Conservation (phyloP, 495 filamentous ascomycete species). For the Aspergillus conjunctus region DNA sequence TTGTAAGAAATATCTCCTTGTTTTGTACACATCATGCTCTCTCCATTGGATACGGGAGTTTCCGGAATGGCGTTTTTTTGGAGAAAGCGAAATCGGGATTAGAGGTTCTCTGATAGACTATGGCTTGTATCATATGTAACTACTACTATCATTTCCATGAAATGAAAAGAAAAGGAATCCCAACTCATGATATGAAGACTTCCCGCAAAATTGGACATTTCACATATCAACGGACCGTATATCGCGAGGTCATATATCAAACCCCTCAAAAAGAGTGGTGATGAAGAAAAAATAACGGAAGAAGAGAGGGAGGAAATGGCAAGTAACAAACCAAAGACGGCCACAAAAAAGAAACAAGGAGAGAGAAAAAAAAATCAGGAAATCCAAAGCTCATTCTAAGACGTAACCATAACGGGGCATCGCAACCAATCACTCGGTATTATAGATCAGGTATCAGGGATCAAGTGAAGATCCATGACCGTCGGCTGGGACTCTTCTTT, state of each 20-base stretch:
- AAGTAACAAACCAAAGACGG: no score
- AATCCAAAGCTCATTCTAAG: neutral
- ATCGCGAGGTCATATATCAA: no score
- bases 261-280: neutral
- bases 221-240: no score
- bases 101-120: neutral
- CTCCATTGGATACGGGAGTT: neutral
- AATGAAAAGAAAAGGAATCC: slow-evolving; percentile 25
- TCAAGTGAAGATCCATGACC: slow-evolving; percentile 42
- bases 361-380: neutral
- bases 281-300: neutral
- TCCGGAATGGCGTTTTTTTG: neutral
- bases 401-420: neutral
- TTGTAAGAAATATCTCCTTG: slow-evolving; percentile 9
- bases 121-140: slow-evolving; percentile 22
- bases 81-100: neutral
- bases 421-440: slow-evolving; percentile 1
- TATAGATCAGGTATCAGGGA: neutral
- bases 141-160: slow-evolving; percentile 9
- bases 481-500: slow-evolving; percentile 55
- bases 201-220: no score
- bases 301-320: no score
- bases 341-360: neutral
- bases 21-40: neutral
- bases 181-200: slow-evolving; percentile 25